phyloP scores from a whole-genome alignment of 192 early-diverging fungal genomes.

The Phycomyces nitens region DNA sequence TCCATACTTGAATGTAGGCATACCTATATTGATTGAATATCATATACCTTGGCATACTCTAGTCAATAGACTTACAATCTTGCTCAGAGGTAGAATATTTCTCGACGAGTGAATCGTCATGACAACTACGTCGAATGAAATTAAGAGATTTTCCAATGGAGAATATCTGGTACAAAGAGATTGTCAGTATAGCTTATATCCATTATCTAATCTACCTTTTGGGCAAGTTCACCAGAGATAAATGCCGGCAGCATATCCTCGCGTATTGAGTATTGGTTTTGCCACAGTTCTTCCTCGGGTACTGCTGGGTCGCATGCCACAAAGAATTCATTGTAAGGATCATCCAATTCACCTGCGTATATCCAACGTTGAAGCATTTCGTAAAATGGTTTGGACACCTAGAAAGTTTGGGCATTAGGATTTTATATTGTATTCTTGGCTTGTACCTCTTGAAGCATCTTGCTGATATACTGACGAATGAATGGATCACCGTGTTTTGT shows the following conservation, averaged over 20 bases:
- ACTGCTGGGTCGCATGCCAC: conserved; percentile 55
- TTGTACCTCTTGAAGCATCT: conserved; percentile 67
- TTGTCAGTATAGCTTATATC: no score
- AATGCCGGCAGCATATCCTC: conserved; percentile 87
- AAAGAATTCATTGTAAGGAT: conserved; percentile 93
- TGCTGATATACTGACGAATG: conserved; percentile 69
- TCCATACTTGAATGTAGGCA: conserved; percentile 55
- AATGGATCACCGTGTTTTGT: conserved; percentile 92
- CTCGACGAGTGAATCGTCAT: conserved; percentile 46
- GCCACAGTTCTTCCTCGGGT: conserved; percentile 77
- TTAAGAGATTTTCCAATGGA: conserved; percentile 87
- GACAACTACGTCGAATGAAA: conserved; percentile 66
- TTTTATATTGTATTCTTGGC: neutral
- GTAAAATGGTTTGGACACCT: conserved; percentile 86
- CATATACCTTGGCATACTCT: neutral
- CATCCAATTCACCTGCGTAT: conserved; percentile 89
- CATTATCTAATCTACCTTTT: conserved; percentile 61
- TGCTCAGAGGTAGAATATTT: conserved; percentile 13
- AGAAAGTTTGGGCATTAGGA: conserved; percentile 4
- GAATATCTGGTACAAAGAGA: conserved; percentile 53
- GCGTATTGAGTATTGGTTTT: conserved; percentile 68
- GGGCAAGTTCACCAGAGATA: conserved; percentile 66
- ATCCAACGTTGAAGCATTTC: conserved; percentile 89
- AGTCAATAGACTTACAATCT: neutral
- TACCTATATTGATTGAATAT: neutral